Percentiles rank a stretch among this genome's conserved stretches.
phyloP scores from a whole-genome alignment of 164 flowering plant species.

The Vitis labrusca region DNA sequence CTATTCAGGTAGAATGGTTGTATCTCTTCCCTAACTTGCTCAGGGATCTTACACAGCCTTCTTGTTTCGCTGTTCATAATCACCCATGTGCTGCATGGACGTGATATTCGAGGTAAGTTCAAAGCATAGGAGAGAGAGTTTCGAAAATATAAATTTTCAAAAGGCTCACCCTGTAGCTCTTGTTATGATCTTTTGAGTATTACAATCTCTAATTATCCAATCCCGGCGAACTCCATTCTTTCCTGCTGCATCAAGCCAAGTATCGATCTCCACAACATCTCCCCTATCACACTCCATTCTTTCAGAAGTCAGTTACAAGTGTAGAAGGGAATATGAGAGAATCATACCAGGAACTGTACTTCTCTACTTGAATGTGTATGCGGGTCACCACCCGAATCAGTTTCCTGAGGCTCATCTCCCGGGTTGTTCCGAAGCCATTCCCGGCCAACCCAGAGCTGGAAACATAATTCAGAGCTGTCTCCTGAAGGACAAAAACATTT shows the following conservation, averaged over 20 bases:
- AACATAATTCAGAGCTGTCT: conserved; percentile 6
- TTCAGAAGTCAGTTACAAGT: background rate
- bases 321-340: background rate
- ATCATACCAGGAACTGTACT: conserved; percentile 12
- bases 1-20: conserved; percentile 5
- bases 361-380: too few relatives aligned
- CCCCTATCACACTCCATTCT: conserved; percentile 44
- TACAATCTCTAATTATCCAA: conserved; percentile 57
- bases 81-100: conserved; percentile 27
- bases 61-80: conserved; percentile 30
- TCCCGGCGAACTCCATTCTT: conserved; percentile 69
- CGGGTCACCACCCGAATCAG: conserved; percentile 7
- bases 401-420: conserved; percentile 16
- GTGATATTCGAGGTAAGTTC: background rate
- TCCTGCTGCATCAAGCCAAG: conserved; percentile 60
- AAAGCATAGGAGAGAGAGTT: background rate
- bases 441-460: conserved; percentile 3
- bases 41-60: conserved; percentile 6
- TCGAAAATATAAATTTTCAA: too few relatives aligned
- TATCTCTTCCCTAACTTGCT: conserved; percentile 12
- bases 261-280: conserved; percentile 68
- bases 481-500: conserved; percentile 3
- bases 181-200: conserved; percentile 54
- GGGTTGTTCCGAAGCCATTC: conserved; percentile 12
- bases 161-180: conserved; percentile 56